phyloP scores from a whole-genome alignment of 1,284 basidiomycete species.

The Bjerkandera adusta region DNA sequence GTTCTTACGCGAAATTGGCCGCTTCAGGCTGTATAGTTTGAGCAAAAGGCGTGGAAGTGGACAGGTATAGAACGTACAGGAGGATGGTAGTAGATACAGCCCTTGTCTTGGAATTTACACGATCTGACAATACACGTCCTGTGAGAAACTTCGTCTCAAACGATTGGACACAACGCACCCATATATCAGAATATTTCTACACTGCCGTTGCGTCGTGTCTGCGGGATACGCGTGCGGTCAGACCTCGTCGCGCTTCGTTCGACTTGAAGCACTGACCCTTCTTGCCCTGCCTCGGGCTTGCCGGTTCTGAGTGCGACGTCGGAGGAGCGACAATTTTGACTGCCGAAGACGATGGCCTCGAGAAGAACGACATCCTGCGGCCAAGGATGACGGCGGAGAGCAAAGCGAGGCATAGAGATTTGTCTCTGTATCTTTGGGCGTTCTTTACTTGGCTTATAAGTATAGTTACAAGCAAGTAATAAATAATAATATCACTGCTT shows the following conservation, averaged over 20 bases:
- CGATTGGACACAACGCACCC: constrained; percentile 49
- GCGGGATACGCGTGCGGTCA: constrained; percentile 18
- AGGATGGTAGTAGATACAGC: constrained; percentile 82
- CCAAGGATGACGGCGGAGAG: constrained; percentile 19
- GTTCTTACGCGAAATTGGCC: no score
- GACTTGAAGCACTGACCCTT: constrained; percentile 10
- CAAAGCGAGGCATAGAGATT: constrained; percentile 8
- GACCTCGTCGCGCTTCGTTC: no score
- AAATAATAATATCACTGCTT: no score
- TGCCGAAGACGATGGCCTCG: constrained; percentile 50
- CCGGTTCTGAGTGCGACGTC: constrained; percentile 32
- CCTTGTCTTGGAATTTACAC: constrained; percentile 85
- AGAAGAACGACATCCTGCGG: constrained; percentile 38
- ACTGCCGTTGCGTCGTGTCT: constrained; percentile 76
- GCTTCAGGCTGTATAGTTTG: constrained; percentile 7
- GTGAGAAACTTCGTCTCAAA: constrained; percentile 1
- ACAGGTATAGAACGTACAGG: constrained; percentile 56
- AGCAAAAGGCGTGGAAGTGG: constrained; percentile 9
- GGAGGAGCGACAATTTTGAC: constrained; percentile 57
- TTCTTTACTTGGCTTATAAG: no score
- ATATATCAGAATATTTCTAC: constrained; percentile 86
- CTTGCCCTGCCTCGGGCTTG: constrained; percentile 42
- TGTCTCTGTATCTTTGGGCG: no score
- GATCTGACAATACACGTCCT: constrained; percentile 51
- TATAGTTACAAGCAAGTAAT: no score